Percentiles rank a stretch among this genome's conserved stretches.
These are phyloP conservation scores for Candida odintsovae DNA, from an alignment of 805 yeast genomes.

Conservation along the genomic window DNA sequence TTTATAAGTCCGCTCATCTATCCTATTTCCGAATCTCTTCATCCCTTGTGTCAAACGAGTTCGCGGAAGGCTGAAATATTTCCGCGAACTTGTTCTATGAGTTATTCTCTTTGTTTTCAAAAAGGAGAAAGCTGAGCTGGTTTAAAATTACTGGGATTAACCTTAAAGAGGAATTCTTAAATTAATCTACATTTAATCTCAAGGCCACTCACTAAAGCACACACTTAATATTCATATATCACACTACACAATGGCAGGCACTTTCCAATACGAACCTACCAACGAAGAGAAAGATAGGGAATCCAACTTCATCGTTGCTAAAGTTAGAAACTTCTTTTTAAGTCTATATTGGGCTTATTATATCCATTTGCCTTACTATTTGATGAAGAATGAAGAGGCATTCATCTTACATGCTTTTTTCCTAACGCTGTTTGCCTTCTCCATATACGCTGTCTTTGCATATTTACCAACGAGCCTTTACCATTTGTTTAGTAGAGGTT, in stretches of 20 bases:
- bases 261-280: conserved; percentile 25
- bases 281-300: conserved; percentile 22
- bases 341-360: conserved; percentile 39
- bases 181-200: no score
- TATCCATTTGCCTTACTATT: conserved; percentile 37
- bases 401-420: conserved; percentile 33
- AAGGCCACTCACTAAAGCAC: neutral
- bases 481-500: conserved; percentile 22
- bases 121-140: neutral
- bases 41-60: no score
- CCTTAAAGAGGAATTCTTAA: no score
- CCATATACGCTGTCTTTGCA: conserved; percentile 33
- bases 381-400: conserved; percentile 38
- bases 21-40: neutral
- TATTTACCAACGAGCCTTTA: conserved; percentile 24
- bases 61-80: no score
- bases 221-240: neutral
- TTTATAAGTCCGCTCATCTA: no score
- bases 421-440: conserved; percentile 30
- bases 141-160: no score
- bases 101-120: neutral
- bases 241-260: conserved; percentile 20
- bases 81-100: neutral
- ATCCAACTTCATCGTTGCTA: conserved; percentile 20
- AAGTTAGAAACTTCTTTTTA: conserved; percentile 24